A percentile compares a stretch with the other conserved stretches of the same genome.
Evolutionary conservation across 1,284 basidiomycete genomes (phyloP).

Genomic region (Apiotrichum akiyoshidainum): DNA sequence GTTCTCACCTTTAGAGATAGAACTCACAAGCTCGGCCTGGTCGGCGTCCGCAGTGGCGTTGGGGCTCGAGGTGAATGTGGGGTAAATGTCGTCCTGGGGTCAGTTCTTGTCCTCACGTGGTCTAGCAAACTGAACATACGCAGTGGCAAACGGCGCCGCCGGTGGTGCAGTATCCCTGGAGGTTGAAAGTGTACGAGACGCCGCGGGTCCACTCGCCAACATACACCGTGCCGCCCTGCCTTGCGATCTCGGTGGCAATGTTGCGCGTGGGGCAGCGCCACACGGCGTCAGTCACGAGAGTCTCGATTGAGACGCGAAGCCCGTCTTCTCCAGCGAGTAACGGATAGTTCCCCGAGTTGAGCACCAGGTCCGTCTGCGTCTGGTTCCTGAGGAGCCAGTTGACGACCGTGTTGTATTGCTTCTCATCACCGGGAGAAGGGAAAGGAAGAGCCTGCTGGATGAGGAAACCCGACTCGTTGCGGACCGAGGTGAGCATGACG

Average conservation of each 20-base stretch:
- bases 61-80: constrained; percentile 29
- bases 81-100: constrained; percentile 38
- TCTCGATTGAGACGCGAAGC: constrained; percentile 58
- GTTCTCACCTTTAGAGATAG: background rate
- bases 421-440: constrained; percentile 28
- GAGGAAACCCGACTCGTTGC: constrained; percentile 63
- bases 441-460: constrained; percentile 54
- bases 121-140: background rate
- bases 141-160: constrained; percentile 42
- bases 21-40: too few species aligned
- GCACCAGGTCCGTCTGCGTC: constrained; percentile 55
- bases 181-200: constrained; percentile 65
- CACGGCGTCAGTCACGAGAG: constrained; percentile 61
- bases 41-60: background rate
- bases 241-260: constrained; percentile 64
- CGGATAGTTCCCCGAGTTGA: constrained; percentile 58
- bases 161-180: constrained; percentile 22
- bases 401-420: constrained; percentile 40
- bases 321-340: constrained; percentile 42
- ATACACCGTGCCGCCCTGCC: constrained; percentile 62
- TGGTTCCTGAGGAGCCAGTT: constrained; percentile 10
- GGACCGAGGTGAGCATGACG: constrained; percentile 64
- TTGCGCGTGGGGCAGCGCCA: constrained; percentile 63
- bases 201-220: constrained; percentile 68
- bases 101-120: too few species aligned